Evolutionary conservation across 169 alveolate species (phyloP).

Genomic region (Eimeria sp.): DNA sequence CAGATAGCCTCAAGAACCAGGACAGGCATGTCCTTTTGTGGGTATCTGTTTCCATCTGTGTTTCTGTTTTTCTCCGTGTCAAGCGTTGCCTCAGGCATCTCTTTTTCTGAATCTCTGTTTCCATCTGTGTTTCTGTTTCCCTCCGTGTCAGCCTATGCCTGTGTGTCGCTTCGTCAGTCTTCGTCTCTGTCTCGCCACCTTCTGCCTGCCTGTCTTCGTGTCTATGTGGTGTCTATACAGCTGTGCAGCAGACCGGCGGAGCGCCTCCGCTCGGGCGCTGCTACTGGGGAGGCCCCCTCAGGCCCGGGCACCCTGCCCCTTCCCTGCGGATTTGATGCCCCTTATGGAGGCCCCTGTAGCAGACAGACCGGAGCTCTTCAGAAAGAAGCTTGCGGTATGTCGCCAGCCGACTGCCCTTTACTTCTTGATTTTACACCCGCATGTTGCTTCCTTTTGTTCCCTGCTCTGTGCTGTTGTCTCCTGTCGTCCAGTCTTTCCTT

Average conservation of each 20-base stretch:
- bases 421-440: too few relatives aligned
- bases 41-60: not conserved
- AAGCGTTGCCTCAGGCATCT: too few relatives aligned
- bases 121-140: not conserved
- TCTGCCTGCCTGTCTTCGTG: too few relatives aligned
- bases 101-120: not conserved
- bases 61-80: not conserved
- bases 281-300: conserved; percentile 44
- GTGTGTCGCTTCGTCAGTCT: too few relatives aligned
- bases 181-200: too few relatives aligned
- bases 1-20: conserved; percentile 22
- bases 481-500: too few relatives aligned
- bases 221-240: not conserved
- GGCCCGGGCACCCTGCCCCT: conserved; percentile 34
- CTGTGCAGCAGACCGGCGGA: not conserved
- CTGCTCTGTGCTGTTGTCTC: too few relatives aligned
- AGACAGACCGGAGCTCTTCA: conserved; percentile 89
- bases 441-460: too few relatives aligned
- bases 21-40: not conserved
- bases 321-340: conserved; percentile 84
- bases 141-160: not conserved
- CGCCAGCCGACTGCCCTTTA: not conserved
- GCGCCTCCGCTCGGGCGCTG: not conserved
- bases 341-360: conserved; percentile 88
- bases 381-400: conserved; percentile 87